Evolutionary conservation across 129 eudicot genomes (phyloP).

Genomic region (Heracleum sosnowskyi): DNA sequence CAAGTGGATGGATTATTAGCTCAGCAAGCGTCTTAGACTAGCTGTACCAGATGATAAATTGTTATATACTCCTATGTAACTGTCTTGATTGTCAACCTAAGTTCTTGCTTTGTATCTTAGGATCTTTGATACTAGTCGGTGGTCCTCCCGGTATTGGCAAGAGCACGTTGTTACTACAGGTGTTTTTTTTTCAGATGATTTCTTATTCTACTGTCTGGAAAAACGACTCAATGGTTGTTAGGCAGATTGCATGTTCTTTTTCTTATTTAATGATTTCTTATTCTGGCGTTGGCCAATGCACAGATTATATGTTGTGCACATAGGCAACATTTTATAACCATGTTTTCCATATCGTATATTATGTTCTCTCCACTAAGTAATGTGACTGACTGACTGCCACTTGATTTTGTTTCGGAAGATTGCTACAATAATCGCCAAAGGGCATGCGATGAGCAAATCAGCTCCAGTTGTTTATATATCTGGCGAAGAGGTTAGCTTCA

Average conservation of each 20-base stretch:
- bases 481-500: constrained; percentile 77
- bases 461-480: constrained; percentile 86
- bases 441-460: constrained; percentile 31
- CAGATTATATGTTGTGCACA: neutral
- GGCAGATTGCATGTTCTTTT: neutral
- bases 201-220: too few species aligned
- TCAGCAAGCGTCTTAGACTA: neutral
- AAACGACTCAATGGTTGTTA: neutral
- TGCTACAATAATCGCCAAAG: constrained; percentile 85
- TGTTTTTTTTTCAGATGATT: constrained; percentile 10
- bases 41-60: too few species aligned
- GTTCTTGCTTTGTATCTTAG: constrained; percentile 25
- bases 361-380: neutral
- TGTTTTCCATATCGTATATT: neutral
- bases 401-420: constrained; percentile 35
- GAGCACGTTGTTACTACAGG: constrained; percentile 88
- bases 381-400: constrained; percentile 8
- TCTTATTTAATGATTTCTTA: neutral
- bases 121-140: constrained; percentile 83
- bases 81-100: neutral
- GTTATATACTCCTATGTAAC: too few species aligned
- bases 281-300: neutral
- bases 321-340: neutral
- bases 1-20: neutral
- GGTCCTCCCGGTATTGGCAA: constrained; percentile 99